These are phyloP conservation scores for Stephania yunnanensis DNA, from an alignment of 164 flowering plant genomes.

Conservation along the genomic window DNA sequence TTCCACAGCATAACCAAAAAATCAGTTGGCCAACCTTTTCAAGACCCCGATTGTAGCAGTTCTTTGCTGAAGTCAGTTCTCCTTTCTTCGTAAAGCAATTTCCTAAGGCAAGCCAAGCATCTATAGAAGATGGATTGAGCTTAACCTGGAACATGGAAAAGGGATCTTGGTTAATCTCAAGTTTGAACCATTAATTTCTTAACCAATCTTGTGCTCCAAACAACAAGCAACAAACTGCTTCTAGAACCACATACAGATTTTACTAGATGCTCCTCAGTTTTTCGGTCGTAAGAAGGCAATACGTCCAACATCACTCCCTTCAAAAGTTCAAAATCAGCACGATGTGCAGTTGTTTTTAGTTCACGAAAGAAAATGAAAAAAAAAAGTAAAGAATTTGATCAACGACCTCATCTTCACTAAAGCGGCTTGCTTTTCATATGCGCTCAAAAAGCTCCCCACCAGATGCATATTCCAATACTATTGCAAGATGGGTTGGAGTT, in stretches of 20 bases:
- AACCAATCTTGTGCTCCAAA: slow-evolving; percentile 6
- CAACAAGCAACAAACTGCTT: slow-evolving; percentile 4
- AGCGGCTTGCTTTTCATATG: too few species aligned
- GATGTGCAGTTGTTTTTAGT: slow-evolving; percentile 50
- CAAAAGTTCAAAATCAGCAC: slow-evolving; percentile 68
- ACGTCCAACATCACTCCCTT: slow-evolving; percentile 83
- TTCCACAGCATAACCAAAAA: background rate
- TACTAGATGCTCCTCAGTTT: slow-evolving; percentile 93
- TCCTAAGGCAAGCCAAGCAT: slow-evolving; percentile 94
- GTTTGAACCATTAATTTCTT: background rate
- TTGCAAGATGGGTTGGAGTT: too few species aligned
- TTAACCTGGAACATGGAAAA: slow-evolving; percentile 58
- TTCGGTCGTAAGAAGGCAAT: slow-evolving; percentile 66
- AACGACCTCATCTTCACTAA: too few species aligned
- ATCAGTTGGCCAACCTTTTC: slow-evolving; percentile 46
- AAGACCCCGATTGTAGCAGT: slow-evolving; percentile 61
- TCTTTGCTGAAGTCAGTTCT: slow-evolving; percentile 69
- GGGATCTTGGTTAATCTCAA: slow-evolving; percentile 8
- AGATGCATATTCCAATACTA: too few species aligned
- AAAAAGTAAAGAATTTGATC: too few species aligned
- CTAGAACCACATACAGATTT: slow-evolving; percentile 66
- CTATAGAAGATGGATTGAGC: slow-evolving; percentile 85
- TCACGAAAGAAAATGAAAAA: slow-evolving; percentile 6
- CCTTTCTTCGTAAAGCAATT: slow-evolving; percentile 94
- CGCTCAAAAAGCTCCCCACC: too few species aligned